These are phyloP conservation scores for Phaffomyces opuntiae DNA, from an alignment of 805 yeast genomes.

Conservation along the genomic window DNA sequence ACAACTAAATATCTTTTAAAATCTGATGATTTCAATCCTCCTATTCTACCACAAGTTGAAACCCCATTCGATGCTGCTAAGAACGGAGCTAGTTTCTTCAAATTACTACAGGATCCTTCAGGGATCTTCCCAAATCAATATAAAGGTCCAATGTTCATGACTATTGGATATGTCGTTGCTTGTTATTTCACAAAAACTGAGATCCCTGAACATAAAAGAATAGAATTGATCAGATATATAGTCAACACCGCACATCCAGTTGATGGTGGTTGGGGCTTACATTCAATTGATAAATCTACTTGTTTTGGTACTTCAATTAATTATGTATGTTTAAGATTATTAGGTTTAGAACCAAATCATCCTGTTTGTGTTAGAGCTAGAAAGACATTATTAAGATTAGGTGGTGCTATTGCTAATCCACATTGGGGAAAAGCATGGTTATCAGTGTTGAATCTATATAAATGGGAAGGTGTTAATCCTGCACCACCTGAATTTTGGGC, in stretches of 20 bases:
- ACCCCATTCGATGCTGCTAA: conserved; percentile 56
- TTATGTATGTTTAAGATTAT: conserved; percentile 70
- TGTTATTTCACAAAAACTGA: conserved; percentile 61
- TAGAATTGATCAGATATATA: conserved; percentile 76
- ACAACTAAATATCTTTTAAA: conserved; percentile 51
- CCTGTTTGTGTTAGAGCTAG: conserved; percentile 76
- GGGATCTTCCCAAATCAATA: conserved; percentile 91
- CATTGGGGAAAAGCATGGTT: conserved; percentile 99
- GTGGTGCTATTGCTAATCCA: conserved; percentile 87
- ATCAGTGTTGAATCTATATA: conserved; percentile 68
- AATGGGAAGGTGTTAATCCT: conserved; percentile 97
- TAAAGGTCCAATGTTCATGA: conserved; percentile 97
- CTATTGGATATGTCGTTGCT: conserved; percentile 78
- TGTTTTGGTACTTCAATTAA: conserved; percentile 91
- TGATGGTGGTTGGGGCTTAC: conserved; percentile 99
- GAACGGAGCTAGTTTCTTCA: conserved; percentile 68
- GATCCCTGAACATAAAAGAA: conserved; percentile 57
- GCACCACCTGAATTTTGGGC: conserved; percentile 96
- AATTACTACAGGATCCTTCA: conserved; percentile 64
- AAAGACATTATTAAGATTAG: conserved; percentile 56
- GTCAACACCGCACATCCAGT: conserved; percentile 94
- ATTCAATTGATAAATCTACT: conserved; percentile 85
- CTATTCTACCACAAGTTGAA: conserved; percentile 27
- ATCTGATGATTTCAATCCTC: conserved; percentile 30
- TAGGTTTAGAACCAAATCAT: conserved; percentile 72